A percentile compares a stretch with the other conserved stretches of the same genome.
Evolutionary conservation across 176 grass and related monocot species (phyloP).

Genomic region (Rhynchospora breviuscula): DNA sequence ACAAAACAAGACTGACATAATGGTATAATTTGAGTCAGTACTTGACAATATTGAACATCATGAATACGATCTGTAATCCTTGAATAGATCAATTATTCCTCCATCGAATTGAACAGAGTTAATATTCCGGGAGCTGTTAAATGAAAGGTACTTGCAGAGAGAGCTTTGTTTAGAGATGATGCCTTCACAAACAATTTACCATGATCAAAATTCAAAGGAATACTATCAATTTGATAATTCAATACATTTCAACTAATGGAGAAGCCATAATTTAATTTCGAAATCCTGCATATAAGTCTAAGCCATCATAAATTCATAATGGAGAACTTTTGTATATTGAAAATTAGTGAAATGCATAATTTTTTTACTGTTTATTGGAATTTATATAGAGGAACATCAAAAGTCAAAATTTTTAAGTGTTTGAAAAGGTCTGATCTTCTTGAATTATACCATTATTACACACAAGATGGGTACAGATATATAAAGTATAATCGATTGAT

Average conservation of each 20-base stretch:
- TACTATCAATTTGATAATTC: not conserved
- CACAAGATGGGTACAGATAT: not conserved
- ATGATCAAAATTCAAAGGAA: not conserved
- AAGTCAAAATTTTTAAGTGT: not conserved
- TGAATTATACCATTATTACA: not conserved
- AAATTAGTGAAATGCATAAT: not conserved
- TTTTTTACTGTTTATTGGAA: no score
- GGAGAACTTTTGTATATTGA: not conserved
- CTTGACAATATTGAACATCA: not conserved
- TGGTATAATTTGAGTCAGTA: not conserved
- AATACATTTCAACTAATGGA: not conserved
- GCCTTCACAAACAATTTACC: not conserved
- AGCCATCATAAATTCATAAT: not conserved
- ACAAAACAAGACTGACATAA: not conserved
- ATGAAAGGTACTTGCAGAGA: not conserved
- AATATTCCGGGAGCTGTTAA: not conserved
- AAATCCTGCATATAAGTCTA: not conserved
- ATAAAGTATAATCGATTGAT: not conserved
- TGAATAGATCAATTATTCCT: not conserved
- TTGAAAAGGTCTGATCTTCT: not conserved
- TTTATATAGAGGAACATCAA: not conserved
- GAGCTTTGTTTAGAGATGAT: not conserved
- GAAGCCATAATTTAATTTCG: not conserved
- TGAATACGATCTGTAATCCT: not conserved
- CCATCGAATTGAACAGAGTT: not conserved